Evolutionary conservation across 192 early-diverging fungal genomes (phyloP).

Genomic region (Gryganskiella cystojenkinii): DNA sequence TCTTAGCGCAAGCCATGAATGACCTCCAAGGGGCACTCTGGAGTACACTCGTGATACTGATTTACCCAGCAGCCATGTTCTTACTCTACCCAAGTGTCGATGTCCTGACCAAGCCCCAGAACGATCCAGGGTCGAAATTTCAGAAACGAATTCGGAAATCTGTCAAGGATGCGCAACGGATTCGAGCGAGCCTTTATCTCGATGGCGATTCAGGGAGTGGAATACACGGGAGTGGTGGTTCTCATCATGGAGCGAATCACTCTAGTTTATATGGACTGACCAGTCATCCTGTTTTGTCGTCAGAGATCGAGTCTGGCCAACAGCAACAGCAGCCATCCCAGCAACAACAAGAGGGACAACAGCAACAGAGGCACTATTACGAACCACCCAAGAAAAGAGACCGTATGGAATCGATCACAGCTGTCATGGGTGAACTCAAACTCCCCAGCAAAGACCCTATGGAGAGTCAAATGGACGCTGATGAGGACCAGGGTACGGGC

Average conservation of each 20-base stretch:
- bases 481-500: too few species aligned
- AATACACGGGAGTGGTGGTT: not conserved
- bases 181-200: constrained; percentile 38
- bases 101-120: constrained; percentile 32
- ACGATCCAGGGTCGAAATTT: constrained; percentile 26
- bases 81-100: constrained; percentile 44
- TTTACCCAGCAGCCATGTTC: constrained; percentile 48
- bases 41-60: constrained; percentile 31
- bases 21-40: constrained; percentile 33
- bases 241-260: not conserved
- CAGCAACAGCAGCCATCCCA: not conserved
- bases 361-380: constrained; percentile 11
- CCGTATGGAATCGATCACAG: constrained; percentile 40
- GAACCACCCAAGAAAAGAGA: constrained; percentile 29
- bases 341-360: constrained; percentile 15
- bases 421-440: constrained; percentile 32
- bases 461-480: too few species aligned
- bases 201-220: constrained; percentile 19
- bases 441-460: constrained; percentile 10
- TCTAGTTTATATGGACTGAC: constrained; percentile 42
- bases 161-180: constrained; percentile 32
- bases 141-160: constrained; percentile 36
- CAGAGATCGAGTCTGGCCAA: not conserved
- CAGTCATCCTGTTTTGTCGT: constrained; percentile 2
- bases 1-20: constrained; percentile 26